Evolutionary conservation across 495 filamentous ascomycete species (phyloP).

Genomic region (Penicillium crystallinum): DNA sequence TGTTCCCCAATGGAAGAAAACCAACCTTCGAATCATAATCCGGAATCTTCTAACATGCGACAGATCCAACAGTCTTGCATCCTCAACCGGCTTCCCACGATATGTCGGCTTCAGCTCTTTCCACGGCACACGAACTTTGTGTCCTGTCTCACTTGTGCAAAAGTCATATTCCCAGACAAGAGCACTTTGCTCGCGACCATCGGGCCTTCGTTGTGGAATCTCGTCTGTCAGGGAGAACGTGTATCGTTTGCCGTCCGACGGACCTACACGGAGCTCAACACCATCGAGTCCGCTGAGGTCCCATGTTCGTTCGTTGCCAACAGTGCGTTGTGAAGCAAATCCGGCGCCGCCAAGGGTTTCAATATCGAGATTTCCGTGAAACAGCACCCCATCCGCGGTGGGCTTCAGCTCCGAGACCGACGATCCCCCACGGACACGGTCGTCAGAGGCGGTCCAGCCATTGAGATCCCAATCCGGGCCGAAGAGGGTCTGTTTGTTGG

Average conservation of each 20-base stretch:
- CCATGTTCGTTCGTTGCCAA: constrained; percentile 44
- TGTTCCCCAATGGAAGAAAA: neutral
- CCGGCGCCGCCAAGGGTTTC: constrained; percentile 74
- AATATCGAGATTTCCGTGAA: constrained; percentile 67
- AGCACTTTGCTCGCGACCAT: constrained; percentile 60
- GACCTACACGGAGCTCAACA: constrained; percentile 37
- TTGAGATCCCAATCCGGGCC: constrained; percentile 44
- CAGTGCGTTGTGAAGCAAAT: constrained; percentile 73
- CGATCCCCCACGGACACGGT: constrained; percentile 66
- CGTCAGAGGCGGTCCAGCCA: constrained; percentile 66
- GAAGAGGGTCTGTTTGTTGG: neutral
- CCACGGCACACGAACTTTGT: constrained; percentile 51
- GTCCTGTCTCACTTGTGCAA: constrained; percentile 4
- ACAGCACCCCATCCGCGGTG: constrained; percentile 31
- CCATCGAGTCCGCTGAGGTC: constrained; percentile 54
- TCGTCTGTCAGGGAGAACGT: constrained; percentile 70
- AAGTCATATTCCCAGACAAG: constrained; percentile 47
- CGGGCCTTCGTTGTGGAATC: constrained; percentile 46
- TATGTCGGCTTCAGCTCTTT: constrained; percentile 63
- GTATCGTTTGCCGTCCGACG: constrained; percentile 53
- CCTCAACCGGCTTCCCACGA: constrained; percentile 58
- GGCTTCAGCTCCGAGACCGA: constrained; percentile 50
- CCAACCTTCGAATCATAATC: constrained; percentile 74
- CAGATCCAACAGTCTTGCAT: constrained; percentile 50
- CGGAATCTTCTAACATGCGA: constrained; percentile 58